Evolutionary conservation across 2,329 filamentous ascomycete species (phyloP), one percentile per base, ranked within the genome.

Genomic region (Waltergamsia citrina): DNA sequence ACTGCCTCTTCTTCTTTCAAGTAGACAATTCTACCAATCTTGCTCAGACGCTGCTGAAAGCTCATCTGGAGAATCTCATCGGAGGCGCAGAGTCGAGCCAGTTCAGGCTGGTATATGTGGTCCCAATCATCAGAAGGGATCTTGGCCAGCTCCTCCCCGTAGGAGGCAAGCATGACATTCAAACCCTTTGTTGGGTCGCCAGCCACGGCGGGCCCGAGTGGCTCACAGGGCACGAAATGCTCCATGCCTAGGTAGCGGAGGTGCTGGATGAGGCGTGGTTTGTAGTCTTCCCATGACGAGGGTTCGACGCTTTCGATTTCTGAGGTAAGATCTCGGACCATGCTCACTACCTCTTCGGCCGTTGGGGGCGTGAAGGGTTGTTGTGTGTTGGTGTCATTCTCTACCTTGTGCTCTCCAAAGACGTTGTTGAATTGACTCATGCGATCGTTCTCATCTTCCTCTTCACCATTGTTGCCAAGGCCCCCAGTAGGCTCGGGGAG

Each of bases 1-100:
- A 46, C 45, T 7, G 26, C 36, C 22, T 45, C 29, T 39, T 58
- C 54, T 32, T 58, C 54, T 5, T 38, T 34, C 5, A 51, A 17
- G 14, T 45, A 53, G 5, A 51, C 34, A 14, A 56, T 46, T 11
- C 37, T 41, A 10, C 43, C 39, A 20, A 57, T 40, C 14, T 35
- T 43, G 3, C 20, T 22, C 3, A 51, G 41, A 5, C 49, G 45
- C 20, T 46, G 39, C 9, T 32, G 12, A 38, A 45, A 50, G 15
- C 37, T 26, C 34, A 47, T 39, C 7, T 37, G 30, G 12, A 36
- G 33, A 5, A 42, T 26, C 2, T 25, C 18, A 7, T 32, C 32
- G 4, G 45, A 36, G 14, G 36, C 36, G 28, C 40, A 43, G 16
- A 46, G 32, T 3, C 31, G 22, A 23, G 36, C 11, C 23, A 54